A percentile compares a stretch with the other conserved stretches of the same genome.
These are phyloP conservation scores for Erodium maritimum DNA, from an alignment of 345 rosid genomes.

Conservation along the genomic window DNA sequence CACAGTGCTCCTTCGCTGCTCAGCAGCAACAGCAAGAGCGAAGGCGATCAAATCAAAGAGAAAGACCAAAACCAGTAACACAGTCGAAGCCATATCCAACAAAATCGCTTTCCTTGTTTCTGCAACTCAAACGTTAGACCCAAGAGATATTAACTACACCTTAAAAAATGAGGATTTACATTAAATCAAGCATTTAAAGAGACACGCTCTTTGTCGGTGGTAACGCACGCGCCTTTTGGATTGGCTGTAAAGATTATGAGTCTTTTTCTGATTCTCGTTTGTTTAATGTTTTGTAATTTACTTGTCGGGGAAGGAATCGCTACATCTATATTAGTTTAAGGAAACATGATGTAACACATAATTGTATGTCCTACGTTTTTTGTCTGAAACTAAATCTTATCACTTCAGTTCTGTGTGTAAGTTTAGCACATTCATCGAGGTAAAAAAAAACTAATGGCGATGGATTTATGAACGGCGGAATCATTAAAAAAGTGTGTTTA, in stretches of 20 bases:
- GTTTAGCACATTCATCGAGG: too few species aligned
- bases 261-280: too few species aligned
- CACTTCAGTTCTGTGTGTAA: too few species aligned
- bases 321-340: background rate
- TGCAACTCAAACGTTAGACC: background rate
- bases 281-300: background rate
- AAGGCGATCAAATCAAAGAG: conserved; percentile 71
- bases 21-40: conserved; percentile 93
- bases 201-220: background rate
- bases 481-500: too few species aligned
- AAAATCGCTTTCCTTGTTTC: background rate
- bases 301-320: background rate
- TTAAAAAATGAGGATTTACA: background rate
- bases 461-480: too few species aligned
- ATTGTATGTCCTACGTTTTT: too few species aligned
- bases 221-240: background rate
- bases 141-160: too few species aligned
- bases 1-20: conserved; percentile 77
- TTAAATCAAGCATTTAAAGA: background rate
- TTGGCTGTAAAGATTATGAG: background rate
- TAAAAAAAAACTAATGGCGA: too few species aligned
- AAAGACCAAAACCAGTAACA: conserved; percentile 52
- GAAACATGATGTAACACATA: too few species aligned
- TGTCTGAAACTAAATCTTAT: too few species aligned
- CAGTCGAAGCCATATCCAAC: conserved; percentile 50